Conservation (phyloP, 371 early-diverging fungal genomes). For the Sporodiniella umbellata region DNA sequence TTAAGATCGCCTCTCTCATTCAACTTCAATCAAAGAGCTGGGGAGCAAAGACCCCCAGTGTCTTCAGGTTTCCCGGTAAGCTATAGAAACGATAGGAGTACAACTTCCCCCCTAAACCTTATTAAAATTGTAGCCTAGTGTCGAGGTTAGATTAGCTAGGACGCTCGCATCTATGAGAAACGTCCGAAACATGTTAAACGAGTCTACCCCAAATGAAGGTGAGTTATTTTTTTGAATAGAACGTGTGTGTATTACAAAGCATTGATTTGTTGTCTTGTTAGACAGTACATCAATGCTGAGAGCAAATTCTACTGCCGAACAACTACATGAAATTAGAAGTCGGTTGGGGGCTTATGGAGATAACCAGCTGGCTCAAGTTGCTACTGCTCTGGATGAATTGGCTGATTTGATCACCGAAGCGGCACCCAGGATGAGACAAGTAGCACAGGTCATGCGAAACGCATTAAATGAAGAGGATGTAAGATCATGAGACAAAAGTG, state of each 20-base stretch:
- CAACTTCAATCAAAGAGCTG: slow-evolving; percentile 9
- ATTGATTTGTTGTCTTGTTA: too few relatives aligned
- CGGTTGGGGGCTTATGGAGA: slow-evolving; percentile 30
- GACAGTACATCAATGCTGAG: not conserved
- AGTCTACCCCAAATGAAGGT: slow-evolving; percentile 16
- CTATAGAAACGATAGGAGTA: too few relatives aligned
- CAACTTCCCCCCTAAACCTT: too few relatives aligned
- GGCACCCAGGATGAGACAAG: slow-evolving; percentile 34
- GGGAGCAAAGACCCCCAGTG: not conserved
- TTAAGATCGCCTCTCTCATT: slow-evolving; percentile 12
- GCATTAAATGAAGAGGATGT: slow-evolving; percentile 2
- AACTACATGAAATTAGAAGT: slow-evolving; percentile 36
- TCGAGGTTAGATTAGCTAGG: slow-evolving; percentile 43
- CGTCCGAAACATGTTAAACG: slow-evolving; percentile 38
- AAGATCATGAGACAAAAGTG: not conserved
- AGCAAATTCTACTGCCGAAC: slow-evolving; percentile 21
- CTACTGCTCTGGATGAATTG: slow-evolving; percentile 40
- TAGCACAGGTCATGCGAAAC: slow-evolving; percentile 25
- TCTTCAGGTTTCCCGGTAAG: slow-evolving; percentile 31
- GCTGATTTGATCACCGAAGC: slow-evolving; percentile 35
- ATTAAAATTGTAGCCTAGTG: slow-evolving; percentile 23
- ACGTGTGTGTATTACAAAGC: too few relatives aligned
- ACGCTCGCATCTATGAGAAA: slow-evolving; percentile 44
- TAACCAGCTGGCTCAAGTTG: slow-evolving; percentile 33
- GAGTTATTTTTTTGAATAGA: not conserved